These are phyloP conservation scores for Oryza rufipogon DNA, from an alignment of 176 grass and related monocot genomes.

Conservation along the genomic window DNA sequence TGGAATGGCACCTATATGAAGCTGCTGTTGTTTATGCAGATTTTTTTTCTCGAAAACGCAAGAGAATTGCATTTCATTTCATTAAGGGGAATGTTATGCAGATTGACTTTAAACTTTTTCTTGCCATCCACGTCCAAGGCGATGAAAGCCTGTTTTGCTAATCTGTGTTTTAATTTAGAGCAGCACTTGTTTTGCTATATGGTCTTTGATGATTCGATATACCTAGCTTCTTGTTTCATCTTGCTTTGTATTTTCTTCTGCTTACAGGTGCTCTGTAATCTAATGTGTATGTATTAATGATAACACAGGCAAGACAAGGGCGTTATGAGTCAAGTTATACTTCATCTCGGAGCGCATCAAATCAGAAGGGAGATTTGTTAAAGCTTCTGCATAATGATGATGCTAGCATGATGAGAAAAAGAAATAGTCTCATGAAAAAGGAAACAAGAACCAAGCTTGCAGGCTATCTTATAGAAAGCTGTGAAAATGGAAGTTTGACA, in stretches of 20 bases:
- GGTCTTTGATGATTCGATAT: slow-evolving; percentile 29
- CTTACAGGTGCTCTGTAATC: slow-evolving; percentile 6
- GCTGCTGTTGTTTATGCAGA: slow-evolving; percentile 7
- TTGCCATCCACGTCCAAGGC: not conserved
- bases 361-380: slow-evolving; percentile 54
- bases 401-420: slow-evolving; percentile 37
- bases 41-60: not conserved
- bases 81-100: not conserved
- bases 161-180: not conserved
- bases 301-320: slow-evolving; percentile 42
- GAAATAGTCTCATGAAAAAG: slow-evolving; percentile 45
- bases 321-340: slow-evolving; percentile 31
- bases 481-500: slow-evolving; percentile 33
- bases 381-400: slow-evolving; percentile 32
- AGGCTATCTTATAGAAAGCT: slow-evolving; percentile 38
- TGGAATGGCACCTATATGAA: not conserved
- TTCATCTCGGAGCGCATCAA: slow-evolving; percentile 42
- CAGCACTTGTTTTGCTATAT: not conserved
- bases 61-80: no score
- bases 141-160: not conserved
- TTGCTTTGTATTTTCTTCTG: not conserved
- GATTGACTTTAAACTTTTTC: not conserved
- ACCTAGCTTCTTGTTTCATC: slow-evolving; percentile 4
- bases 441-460: slow-evolving; percentile 41
- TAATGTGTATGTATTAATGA: slow-evolving; percentile 30